Evolutionary conservation across 2,329 filamentous ascomycete genomes (phyloP).

Genomic region (Boeremia lycopersici): DNA sequence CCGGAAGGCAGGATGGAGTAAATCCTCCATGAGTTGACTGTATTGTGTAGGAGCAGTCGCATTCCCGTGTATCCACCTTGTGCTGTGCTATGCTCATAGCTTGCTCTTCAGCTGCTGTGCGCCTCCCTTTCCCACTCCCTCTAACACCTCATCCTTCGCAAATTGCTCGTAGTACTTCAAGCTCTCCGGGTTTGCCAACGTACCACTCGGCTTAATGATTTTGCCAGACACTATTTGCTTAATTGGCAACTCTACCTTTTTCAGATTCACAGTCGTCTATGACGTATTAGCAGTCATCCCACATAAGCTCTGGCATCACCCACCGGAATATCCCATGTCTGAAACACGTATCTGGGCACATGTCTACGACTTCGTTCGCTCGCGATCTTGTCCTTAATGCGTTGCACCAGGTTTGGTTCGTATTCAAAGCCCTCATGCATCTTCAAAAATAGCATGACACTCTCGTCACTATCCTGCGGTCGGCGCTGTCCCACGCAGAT

Average conservation of each 20-base stretch:
- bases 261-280: slow-evolving; percentile 79
- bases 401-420: slow-evolving; percentile 47
- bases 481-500: slow-evolving; percentile 80
- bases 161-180: slow-evolving; percentile 82
- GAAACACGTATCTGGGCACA: slow-evolving; percentile 78
- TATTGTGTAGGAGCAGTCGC: no score
- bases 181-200: slow-evolving; percentile 75
- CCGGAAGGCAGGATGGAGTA: no score
- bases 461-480: slow-evolving; percentile 63
- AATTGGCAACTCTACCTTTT: slow-evolving; percentile 84
- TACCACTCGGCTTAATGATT: slow-evolving; percentile 75
- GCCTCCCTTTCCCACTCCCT: slow-evolving; percentile 16
- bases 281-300: neutral
- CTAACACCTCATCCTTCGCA: slow-evolving; percentile 67
- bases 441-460: slow-evolving; percentile 64
- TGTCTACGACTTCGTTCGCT: slow-evolving; percentile 73
- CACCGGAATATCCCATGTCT: slow-evolving; percentile 81
- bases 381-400: slow-evolving; percentile 69
- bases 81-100: slow-evolving; percentile 15
- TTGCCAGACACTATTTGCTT: slow-evolving; percentile 83
- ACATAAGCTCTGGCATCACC: slow-evolving; percentile 41
- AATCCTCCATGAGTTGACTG: no score
- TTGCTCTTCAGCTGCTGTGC: slow-evolving; percentile 28
- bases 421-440: slow-evolving; percentile 61
- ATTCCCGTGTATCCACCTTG: neutral